phyloP scores from a whole-genome alignment of 1,284 basidiomycete species.

The Bjerkandera adusta region DNA sequence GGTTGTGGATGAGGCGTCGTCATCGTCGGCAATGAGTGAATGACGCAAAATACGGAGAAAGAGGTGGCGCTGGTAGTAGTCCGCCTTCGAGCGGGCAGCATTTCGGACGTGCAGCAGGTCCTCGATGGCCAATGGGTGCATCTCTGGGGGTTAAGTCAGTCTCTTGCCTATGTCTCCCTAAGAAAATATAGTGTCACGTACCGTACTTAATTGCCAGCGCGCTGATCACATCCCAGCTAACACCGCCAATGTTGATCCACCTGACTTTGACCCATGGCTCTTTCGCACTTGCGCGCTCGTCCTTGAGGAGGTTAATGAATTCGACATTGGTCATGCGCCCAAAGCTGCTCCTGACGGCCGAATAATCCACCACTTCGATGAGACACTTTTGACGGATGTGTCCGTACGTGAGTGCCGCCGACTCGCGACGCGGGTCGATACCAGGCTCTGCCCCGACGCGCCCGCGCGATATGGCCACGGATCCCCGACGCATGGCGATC shows the following conservation, averaged over 20 bases:
- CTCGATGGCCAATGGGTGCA: conserved; percentile 70
- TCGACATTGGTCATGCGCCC: conserved; percentile 53
- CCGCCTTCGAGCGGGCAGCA: conserved; percentile 62
- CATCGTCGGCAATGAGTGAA: conserved; percentile 39
- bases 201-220: conserved; percentile 61
- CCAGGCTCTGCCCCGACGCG: conserved; percentile 61
- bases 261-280: conserved; percentile 60
- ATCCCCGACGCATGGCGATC: conserved; percentile 53
- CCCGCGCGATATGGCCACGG: conserved; percentile 36
- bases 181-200: conserved; percentile 25
- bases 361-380: conserved; percentile 65
- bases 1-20: conserved; percentile 13
- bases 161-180: not conserved
- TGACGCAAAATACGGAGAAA: conserved; percentile 68
- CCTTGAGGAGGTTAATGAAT: conserved; percentile 49
- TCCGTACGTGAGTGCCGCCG: conserved; percentile 47
- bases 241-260: conserved; percentile 71
- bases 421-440: conserved; percentile 52
- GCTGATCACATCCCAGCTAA: conserved; percentile 73
- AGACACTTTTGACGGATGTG: conserved; percentile 54
- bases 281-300: conserved; percentile 36
- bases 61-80: conserved; percentile 66
- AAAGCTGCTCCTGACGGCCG: conserved; percentile 46
- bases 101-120: conserved; percentile 58
- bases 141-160: conserved; percentile 35